phyloP scores from a whole-genome alignment of 441 rosid genomes.

The Manihot esculenta region DNA sequence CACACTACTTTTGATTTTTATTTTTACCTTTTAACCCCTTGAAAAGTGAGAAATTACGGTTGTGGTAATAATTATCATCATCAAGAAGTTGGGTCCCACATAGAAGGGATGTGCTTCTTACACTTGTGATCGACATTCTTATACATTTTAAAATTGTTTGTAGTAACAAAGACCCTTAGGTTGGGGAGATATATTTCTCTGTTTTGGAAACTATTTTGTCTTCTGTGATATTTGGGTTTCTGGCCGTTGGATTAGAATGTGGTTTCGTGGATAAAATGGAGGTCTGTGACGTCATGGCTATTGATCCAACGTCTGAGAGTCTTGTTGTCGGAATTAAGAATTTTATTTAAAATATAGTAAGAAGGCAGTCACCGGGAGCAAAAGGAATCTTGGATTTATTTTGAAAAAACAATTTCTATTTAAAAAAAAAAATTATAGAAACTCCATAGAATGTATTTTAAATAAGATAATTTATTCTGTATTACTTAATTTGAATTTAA shows the following conservation, averaged over 20 bases:
- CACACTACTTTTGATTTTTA: not conserved
- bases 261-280: not conserved
- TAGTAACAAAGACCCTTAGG: not conserved
- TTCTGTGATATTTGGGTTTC: not conserved
- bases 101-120: constrained; percentile 39
- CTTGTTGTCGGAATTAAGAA: constrained; percentile 2
- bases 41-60: constrained; percentile 20
- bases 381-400: no score
- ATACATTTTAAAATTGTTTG: constrained; percentile 26
- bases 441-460: no score
- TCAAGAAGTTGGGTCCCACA: constrained; percentile 50
- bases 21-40: constrained; percentile 6
- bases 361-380: no score
- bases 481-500: no score
- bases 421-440: no score
- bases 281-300: constrained; percentile 21
- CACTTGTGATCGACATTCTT: constrained; percentile 51
- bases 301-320: constrained; percentile 27
- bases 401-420: no score
- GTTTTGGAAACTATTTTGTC: not conserved
- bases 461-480: no score
- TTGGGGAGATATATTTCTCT: not conserved
- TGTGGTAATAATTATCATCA: constrained; percentile 29
- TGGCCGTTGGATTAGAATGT: constrained; percentile 22
- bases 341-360: not conserved